phyloP scores from a whole-genome alignment of 306 rosid species.

The Vicia sativa region DNA sequence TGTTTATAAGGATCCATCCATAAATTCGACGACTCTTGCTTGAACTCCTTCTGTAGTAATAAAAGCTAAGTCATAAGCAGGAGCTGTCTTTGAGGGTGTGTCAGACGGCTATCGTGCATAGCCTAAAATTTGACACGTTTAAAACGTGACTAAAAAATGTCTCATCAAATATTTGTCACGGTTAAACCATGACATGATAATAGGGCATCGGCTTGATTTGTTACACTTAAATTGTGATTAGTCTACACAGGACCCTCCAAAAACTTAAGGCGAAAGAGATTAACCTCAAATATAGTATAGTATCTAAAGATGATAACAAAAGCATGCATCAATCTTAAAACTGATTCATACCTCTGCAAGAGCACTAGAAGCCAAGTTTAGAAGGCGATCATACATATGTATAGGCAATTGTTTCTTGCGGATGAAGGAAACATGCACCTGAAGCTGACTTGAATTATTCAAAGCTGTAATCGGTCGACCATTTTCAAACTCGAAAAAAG shows the following conservation, averaged over 20 bases:
- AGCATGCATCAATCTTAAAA: slow-evolving; percentile 10
- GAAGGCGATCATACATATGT: slow-evolving; percentile 76
- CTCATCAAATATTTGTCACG: too few species aligned
- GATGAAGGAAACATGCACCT: slow-evolving; percentile 49
- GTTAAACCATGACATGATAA: too few species aligned
- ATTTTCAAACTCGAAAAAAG: slow-evolving; percentile 56
- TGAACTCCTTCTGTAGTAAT: slow-evolving; percentile 59
- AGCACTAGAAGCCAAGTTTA: slow-evolving; percentile 69
- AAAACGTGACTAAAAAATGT: too few species aligned
- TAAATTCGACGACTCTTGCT: slow-evolving; percentile 62
- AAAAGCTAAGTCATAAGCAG: slow-evolving; percentile 29
- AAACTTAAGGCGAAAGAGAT: neutral
- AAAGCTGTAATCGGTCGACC: slow-evolving; percentile 44
- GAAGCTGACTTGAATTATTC: slow-evolving; percentile 46
- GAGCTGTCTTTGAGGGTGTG: too few species aligned
- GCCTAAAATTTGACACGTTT: too few species aligned
- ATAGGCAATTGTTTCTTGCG: slow-evolving; percentile 49
- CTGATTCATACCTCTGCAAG: slow-evolving; percentile 68
- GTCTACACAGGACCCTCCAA: too few species aligned
- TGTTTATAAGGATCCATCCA: slow-evolving; percentile 70
- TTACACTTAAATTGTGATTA: too few species aligned
- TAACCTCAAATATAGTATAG: neutral
- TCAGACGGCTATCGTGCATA: too few species aligned
- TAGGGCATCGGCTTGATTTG: too few species aligned
- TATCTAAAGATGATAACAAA: slow-evolving; percentile 29